Conservation (phyloP, 805 yeast species). For the Millerozyma miso region DNA sequence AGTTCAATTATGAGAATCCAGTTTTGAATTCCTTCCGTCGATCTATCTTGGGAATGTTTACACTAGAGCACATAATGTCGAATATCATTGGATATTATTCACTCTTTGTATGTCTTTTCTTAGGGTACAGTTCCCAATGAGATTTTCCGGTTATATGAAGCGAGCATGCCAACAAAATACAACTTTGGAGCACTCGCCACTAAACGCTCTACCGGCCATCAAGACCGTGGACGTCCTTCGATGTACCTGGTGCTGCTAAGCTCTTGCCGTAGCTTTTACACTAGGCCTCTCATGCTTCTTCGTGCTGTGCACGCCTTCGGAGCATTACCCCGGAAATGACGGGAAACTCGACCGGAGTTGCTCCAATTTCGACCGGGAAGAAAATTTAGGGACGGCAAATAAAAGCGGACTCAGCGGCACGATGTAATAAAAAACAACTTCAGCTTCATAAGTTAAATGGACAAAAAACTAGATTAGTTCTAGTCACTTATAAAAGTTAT, state of each 20-base stretch:
- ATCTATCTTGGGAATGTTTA: background rate
- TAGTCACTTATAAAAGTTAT: background rate
- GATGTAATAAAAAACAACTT: background rate
- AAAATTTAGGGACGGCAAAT: conserved; percentile 2
- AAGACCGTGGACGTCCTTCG: no score
- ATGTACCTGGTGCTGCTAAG: no score
- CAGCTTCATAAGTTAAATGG: conserved; percentile 1
- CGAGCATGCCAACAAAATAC: no score
- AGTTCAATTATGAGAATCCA: no score
- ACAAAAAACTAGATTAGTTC: conserved; percentile 3
- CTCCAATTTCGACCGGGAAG: background rate
- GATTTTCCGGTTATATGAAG: no score
- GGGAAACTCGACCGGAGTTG: background rate
- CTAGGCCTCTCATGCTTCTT: no score
- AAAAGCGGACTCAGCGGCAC: conserved; percentile 1
- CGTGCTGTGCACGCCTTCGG: background rate
- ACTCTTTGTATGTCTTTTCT: background rate
- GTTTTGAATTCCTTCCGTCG: no score
- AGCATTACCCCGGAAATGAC: conserved; percentile 3
- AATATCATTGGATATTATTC: background rate
- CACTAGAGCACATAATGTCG: background rate
- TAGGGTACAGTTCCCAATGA: no score
- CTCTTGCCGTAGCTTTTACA: no score
- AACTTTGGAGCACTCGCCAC: no score
- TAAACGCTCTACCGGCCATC: no score